These are phyloP conservation scores for Microdochium bolleyi DNA, from an alignment of 2,329 filamentous ascomycete genomes.

Conservation along the genomic window DNA sequence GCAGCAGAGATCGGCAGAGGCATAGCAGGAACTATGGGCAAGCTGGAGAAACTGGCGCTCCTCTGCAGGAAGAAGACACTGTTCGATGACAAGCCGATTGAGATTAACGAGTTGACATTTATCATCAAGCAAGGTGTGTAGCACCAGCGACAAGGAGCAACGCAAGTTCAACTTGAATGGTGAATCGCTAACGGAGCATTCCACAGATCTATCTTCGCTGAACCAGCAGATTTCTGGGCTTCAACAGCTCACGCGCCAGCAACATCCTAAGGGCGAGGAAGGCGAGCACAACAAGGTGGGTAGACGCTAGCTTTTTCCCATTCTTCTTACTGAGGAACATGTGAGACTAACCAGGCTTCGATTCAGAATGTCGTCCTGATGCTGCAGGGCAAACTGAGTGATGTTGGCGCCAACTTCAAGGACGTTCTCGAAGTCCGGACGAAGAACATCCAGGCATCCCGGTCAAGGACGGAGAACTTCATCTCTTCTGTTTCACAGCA, in stretches of 20 bases:
- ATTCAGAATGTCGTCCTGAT: conserved; percentile 74
- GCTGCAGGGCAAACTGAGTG: conserved; percentile 82
- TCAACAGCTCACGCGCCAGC: conserved; percentile 68
- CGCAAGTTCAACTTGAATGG: not conserved
- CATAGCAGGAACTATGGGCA: conserved; percentile 88
- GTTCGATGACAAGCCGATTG: conserved; percentile 92
- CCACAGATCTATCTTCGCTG: conserved; percentile 60
- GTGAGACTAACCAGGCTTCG: not conserved
- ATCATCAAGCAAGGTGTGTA: conserved; percentile 73
- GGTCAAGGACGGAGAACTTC: conserved; percentile 91
- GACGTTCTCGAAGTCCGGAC: conserved; percentile 93
- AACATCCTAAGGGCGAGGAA: conserved; percentile 67
- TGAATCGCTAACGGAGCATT: not conserved
- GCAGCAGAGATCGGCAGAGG: conserved; percentile 88
- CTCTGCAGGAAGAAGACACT: conserved; percentile 93
- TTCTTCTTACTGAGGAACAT: not conserved
- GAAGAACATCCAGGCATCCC: conserved; percentile 93
- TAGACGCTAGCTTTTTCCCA: not conserved
- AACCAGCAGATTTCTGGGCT: conserved; percentile 84
- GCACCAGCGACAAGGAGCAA: not conserved
- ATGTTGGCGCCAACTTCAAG: conserved; percentile 93
- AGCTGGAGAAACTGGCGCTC: conserved; percentile 87
- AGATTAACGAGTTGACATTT: conserved; percentile 94
- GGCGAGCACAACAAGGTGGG: conserved; percentile 80
- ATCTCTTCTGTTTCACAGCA: conserved; percentile 82